Base-by-base conservation (phyloP, 2,329 filamentous ascomycete species). In the Mycogone perniciosa region DNA sequence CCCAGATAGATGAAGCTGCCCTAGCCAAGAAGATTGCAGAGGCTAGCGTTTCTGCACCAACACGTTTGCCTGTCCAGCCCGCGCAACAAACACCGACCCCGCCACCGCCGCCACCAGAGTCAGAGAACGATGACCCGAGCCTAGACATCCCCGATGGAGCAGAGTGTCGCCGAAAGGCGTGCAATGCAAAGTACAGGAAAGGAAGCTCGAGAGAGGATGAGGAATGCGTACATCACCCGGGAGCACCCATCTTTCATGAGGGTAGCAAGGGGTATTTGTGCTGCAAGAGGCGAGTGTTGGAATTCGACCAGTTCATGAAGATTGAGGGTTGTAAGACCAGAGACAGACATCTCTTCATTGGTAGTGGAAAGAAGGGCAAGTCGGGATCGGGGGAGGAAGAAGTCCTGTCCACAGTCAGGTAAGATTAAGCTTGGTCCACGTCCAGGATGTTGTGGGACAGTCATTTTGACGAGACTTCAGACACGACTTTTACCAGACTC, bases 261-360 rank as follows among this genome's bases (percentile, higher is more conserved):
- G 93, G 93, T 34, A 95, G 89, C 72, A 99, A 99, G 75, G 93
- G 93, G 1, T 99, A 93, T 78, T 90, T 84, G 53, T 99, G 93
- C 76, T 99, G 93, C 74, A 97, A 97, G 80, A 79, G 89, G 61
- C 81, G 90, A 35, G 93, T 99, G 52, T 73, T 99, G 53, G 93
- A 99, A 66, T 99, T 99, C 69, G 91, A 99, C 67, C 86, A 97
- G 69, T 99, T 99, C 71, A 84, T 99, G 84, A 93, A 88, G 70
- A 92, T 99, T 53, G 84, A 88, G 60, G 93, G 93, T 1, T 99
- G 93, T 72, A 84, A 83, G 67, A 90, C 86, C 40, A 93, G 91
- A 70, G 74, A 77, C 40, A 77, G 80, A 54, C 93, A 99, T 74
- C 70, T 96, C 58, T 99, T 96, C 63, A 78, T 97, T 33, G 88